These are phyloP conservation scores for Botryococcus braunii DNA, from an alignment of 163 green algal genomes.

Conservation along the genomic window DNA sequence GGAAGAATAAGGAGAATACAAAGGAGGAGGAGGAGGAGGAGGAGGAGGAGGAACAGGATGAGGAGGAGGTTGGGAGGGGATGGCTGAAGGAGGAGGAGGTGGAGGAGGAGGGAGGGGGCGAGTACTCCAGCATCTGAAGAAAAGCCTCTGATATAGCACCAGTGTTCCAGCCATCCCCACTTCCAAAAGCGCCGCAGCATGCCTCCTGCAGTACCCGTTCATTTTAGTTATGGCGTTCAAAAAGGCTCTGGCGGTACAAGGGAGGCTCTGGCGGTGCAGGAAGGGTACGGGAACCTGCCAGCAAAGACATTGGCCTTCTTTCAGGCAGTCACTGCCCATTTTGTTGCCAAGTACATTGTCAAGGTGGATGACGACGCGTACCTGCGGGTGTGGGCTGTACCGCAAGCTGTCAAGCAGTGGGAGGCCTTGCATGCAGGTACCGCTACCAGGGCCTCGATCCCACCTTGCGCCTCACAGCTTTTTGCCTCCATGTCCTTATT, in stretches of 20 bases:
- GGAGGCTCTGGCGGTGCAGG: constrained; percentile 17
- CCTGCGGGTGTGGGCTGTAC: constrained; percentile 35
- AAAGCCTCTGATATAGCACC: not conserved
- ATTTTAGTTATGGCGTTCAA: too few relatives aligned
- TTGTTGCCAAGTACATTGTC: constrained; percentile 42
- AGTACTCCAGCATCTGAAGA: too few relatives aligned
- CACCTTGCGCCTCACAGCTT: not conserved
- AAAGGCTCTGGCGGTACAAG: too few relatives aligned
- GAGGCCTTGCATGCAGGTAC: not conserved
- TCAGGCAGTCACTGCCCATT: constrained; percentile 16
- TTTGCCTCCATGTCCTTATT: not conserved
- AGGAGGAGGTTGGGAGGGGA: too few relatives aligned
- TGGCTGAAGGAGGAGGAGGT: too few relatives aligned
- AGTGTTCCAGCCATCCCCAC: not conserved
- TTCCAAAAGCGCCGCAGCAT: too few relatives aligned
- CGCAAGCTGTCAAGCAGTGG: constrained; percentile 43
- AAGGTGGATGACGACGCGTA: constrained; percentile 63
- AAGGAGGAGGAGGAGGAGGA: too few relatives aligned
- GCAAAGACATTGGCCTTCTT: constrained; percentile 57
- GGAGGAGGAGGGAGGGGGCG: too few relatives aligned
- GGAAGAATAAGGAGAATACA: too few relatives aligned
- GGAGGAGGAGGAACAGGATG: too few relatives aligned
- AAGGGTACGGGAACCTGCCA: constrained; percentile 47
- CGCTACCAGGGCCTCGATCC: constrained; percentile 10
- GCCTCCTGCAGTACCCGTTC: too few relatives aligned